These are phyloP conservation scores for Hypoxylon sp. DNA, from an alignment of 2,329 filamentous ascomycete species.

Conservation along the genomic window DNA sequence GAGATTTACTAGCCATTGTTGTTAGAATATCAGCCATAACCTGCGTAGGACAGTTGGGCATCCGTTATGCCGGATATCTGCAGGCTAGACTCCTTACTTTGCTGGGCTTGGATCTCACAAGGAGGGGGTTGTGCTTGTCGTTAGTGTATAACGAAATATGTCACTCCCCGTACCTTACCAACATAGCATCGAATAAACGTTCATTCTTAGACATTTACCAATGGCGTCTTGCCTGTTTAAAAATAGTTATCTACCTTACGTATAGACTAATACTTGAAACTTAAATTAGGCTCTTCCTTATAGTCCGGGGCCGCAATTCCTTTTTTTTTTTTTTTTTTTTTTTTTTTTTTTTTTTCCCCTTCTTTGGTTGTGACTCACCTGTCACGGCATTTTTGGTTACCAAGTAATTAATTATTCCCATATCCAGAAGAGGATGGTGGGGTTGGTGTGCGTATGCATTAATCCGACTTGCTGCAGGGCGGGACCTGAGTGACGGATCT, in stretches of 20 bases:
- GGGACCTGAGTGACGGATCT: constrained; percentile 29
- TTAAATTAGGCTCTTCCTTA: not conserved
- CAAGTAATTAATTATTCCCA: constrained; percentile 28
- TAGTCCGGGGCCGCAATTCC: not conserved
- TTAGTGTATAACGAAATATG: not conserved
- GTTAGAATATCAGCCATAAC: not conserved
- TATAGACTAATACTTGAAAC: not conserved
- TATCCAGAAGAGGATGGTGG: constrained; percentile 26
- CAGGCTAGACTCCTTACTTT: not conserved
- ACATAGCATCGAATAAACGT: not conserved
- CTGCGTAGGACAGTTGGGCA: not conserved
- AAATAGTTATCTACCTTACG: not conserved
- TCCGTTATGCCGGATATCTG: not conserved
- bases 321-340: not conserved
- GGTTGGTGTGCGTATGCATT: constrained; percentile 16
- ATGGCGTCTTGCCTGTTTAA: not conserved
- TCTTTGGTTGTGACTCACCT: not conserved
- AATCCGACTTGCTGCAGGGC: constrained; percentile 26
- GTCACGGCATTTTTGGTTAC: constrained; percentile 3
- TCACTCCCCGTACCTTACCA: too few relatives aligned
- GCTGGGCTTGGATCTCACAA: not conserved
- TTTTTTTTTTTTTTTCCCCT: not conserved
- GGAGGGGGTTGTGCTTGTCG: not conserved
- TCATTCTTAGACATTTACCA: not conserved
- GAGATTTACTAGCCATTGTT: not conserved